Evolutionary conservation across 345 rosid species (phyloP).

Genomic region (Syzygium grande): DNA sequence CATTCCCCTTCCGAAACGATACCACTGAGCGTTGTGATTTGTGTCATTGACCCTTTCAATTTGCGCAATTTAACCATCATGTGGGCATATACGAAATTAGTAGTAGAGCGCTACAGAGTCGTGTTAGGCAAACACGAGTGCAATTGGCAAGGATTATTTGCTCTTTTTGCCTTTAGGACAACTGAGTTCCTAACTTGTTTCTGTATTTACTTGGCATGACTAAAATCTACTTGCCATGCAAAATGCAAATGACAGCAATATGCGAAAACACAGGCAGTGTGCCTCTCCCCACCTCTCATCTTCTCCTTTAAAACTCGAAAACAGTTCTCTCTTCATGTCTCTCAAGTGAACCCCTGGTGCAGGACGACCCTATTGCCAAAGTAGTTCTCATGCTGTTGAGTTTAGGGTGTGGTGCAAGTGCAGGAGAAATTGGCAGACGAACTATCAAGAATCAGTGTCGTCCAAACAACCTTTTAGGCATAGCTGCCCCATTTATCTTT

Average conservation of each 20-base stretch:
- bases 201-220: background rate
- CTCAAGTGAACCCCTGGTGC: background rate
- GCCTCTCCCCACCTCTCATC: background rate
- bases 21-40: background rate
- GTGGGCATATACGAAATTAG: background rate
- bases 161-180: background rate
- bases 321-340: background rate
- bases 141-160: background rate
- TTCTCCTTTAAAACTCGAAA: background rate
- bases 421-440: background rate
- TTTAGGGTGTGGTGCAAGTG: background rate
- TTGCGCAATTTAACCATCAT: background rate
- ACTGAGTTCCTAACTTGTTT: background rate
- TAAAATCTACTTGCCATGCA: no score
- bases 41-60: background rate
- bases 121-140: background rate
- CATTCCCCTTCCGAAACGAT: background rate
- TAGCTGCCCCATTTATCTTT: background rate
- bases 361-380: background rate
- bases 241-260: no score
- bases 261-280: background rate
- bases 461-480: background rate
- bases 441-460: background rate
- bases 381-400: background rate
- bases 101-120: background rate